Evolutionary conservation across 2,329 filamentous ascomycete genomes (phyloP).

Genomic region (Sporothrix phasma): DNA sequence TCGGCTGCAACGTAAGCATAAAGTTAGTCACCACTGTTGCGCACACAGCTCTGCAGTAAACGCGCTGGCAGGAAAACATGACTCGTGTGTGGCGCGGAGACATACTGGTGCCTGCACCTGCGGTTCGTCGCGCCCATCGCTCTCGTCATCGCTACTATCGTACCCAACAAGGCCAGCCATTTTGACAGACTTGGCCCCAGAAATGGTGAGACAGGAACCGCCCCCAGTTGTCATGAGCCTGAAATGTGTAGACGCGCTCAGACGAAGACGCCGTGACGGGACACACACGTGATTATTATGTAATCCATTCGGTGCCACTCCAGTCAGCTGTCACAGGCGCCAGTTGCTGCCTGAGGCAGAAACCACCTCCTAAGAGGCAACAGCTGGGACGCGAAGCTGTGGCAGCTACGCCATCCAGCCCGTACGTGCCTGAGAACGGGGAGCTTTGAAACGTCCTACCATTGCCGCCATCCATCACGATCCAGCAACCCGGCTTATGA

Average conservation of each 20-base stretch:
- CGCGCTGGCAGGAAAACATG: not conserved
- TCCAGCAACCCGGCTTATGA: not conserved
- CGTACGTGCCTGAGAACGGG: not conserved
- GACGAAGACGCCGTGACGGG: not conserved
- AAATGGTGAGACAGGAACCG: not conserved
- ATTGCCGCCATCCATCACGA: not conserved
- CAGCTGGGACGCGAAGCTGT: conserved; percentile 24
- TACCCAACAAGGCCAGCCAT: conserved; percentile 41
- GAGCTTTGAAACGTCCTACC: not conserved
- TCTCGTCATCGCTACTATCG: conserved; percentile 42
- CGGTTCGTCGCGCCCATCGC: not conserved
- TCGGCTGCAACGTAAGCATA: not conserved
- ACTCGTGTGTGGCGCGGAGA: not conserved
- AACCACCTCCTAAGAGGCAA: conserved; percentile 19
- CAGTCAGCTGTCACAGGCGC: too few species aligned
- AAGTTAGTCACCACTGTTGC: not conserved
- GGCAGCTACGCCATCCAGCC: conserved; percentile 9
- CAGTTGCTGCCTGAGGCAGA: conserved; percentile 1
- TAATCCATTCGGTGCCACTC: not conserved
- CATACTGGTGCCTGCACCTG: not conserved
- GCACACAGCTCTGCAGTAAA: too few species aligned
- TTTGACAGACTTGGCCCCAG: not conserved
- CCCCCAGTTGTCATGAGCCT: not conserved
- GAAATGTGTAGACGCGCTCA: not conserved
- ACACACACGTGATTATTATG: not conserved